phyloP scores from a whole-genome alignment of 306 rosid genomes.

The Pterocarpus macrocarpus region DNA sequence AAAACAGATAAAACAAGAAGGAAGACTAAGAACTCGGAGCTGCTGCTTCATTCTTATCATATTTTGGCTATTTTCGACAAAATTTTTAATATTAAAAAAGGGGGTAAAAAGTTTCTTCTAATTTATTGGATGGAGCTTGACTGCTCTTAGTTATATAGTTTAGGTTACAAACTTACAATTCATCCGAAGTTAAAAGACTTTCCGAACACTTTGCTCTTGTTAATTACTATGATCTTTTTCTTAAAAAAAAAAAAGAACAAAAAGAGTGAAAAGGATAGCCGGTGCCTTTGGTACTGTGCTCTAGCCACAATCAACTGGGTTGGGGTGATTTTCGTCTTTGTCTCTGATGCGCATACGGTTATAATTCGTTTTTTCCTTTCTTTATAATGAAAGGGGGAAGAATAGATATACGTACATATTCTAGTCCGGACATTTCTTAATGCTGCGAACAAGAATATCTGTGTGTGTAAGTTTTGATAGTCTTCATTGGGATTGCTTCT shows the following conservation, averaged over 20 bases:
- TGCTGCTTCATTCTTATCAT: neutral
- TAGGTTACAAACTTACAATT: no score
- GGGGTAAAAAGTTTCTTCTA: neutral
- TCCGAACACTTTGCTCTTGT: no score
- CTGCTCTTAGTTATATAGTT: no score
- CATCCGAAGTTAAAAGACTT: no score
- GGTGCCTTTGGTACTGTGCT: no score
- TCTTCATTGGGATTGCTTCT: neutral
- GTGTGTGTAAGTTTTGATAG: neutral
- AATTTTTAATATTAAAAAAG: neutral
- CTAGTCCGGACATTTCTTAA: neutral
- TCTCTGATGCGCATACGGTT: no score
- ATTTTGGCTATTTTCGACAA: neutral
- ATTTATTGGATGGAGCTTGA: neutral
- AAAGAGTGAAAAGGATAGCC: no score
- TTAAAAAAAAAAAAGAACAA: no score
- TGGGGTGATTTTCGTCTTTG: no score
- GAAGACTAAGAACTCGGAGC: neutral
- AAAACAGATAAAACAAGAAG: neutral
- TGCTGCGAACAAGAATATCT: slow-evolving; percentile 4
- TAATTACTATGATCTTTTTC: no score
- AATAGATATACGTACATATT: neutral
- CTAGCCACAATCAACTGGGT: no score
- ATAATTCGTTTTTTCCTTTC: no score
- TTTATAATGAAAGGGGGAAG: neutral